Evolutionary conservation across 805 yeast species (phyloP).

Genomic region (Tetrapisispora nanseiensis): DNA sequence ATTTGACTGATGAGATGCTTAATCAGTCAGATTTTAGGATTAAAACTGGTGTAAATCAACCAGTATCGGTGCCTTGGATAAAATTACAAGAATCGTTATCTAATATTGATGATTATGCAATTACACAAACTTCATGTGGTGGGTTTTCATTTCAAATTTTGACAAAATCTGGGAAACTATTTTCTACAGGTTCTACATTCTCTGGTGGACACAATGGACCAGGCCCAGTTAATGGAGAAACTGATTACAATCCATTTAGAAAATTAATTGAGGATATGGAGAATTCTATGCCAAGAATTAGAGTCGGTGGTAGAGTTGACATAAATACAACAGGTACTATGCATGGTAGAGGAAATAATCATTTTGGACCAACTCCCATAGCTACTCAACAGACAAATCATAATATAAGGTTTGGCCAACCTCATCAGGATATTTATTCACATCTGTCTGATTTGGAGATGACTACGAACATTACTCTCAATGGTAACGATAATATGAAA

Average conservation of each 20-base stretch:
- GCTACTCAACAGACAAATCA: not conserved
- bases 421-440: conserved; percentile 23
- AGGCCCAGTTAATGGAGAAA: conserved; percentile 29
- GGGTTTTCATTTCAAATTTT: conserved; percentile 57
- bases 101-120: conserved; percentile 10
- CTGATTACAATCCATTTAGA: conserved; percentile 30
- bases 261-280: conserved; percentile 20
- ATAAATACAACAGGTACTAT: conserved; percentile 18
- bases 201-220: conserved; percentile 35
- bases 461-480: conserved; percentile 13
- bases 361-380: conserved; percentile 15
- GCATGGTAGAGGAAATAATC: conserved; percentile 2
- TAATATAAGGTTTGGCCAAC: conserved; percentile 5
- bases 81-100: conserved; percentile 4
- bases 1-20: conserved; percentile 10
- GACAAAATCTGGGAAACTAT: conserved; percentile 46
- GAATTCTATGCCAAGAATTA: conserved; percentile 12
- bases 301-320: conserved; percentile 11
- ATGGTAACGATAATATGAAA: conserved; percentile 20
- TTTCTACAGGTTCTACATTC: conserved; percentile 41
- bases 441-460: conserved; percentile 17
- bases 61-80: conserved; percentile 25
- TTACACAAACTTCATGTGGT: conserved; percentile 40
- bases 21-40: conserved; percentile 18
- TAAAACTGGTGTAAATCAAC: conserved; percentile 24